Percentiles rank a stretch among this genome's conserved stretches.
These are phyloP conservation scores for Saposhnikovia divaricata DNA, from an alignment of 129 eudicot genomes.

Conservation along the genomic window DNA sequence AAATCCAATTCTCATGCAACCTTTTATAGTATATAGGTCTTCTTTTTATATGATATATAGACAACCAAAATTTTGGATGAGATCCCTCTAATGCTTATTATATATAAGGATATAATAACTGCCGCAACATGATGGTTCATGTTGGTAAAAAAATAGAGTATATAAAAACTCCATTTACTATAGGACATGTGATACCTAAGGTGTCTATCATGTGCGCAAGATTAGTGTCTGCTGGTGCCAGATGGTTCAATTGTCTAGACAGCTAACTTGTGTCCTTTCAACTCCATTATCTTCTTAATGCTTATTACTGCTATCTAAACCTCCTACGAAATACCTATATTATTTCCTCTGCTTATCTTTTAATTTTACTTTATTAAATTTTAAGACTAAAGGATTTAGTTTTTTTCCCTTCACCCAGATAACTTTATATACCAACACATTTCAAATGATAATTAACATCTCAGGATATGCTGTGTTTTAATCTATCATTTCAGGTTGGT, in stretches of 20 bases:
- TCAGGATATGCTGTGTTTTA: neutral
- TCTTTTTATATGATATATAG: too few relatives aligned
- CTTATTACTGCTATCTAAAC: neutral
- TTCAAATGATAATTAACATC: neutral
- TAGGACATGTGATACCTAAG: neutral
- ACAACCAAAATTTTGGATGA: too few relatives aligned
- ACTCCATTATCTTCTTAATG: neutral
- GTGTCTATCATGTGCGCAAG: neutral
- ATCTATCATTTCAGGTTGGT: slow-evolving; percentile 58
- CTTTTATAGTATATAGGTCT: too few relatives aligned
- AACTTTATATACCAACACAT: too few relatives aligned
- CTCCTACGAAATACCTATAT: neutral
- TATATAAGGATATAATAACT: too few relatives aligned
- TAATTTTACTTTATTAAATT: neutral
- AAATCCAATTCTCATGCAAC: too few relatives aligned
- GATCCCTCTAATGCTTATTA: too few relatives aligned
- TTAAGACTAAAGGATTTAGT: neutral
- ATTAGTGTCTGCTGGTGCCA: neutral
- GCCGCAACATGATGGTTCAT: neutral
- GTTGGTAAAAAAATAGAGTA: neutral
- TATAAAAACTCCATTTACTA: neutral
- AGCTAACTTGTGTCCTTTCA: neutral
- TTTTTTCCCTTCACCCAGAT: neutral
- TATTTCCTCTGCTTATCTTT: neutral
- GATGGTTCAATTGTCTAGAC: neutral